Evolutionary conservation across 805 yeast genomes (phyloP).

Genomic region (Brettanomyces bruxellensis): DNA sequence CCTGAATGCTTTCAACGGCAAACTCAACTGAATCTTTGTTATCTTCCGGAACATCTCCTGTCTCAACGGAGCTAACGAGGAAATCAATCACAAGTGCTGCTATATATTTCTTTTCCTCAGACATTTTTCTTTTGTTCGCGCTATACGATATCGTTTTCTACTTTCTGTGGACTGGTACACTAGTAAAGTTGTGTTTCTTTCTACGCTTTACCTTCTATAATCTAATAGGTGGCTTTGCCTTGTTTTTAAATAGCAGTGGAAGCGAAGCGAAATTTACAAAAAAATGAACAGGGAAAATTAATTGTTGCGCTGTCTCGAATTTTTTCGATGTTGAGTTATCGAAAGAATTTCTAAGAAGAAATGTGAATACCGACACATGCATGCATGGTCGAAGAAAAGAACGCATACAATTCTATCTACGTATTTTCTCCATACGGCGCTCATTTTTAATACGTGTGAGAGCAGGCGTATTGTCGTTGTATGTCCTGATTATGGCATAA

Average conservation of each 20-base stretch:
- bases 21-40: constrained; percentile 85
- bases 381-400: too few species aligned
- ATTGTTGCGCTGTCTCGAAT: too few species aligned
- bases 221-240: neutral
- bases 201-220: neutral
- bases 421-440: too few species aligned
- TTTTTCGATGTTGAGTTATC: too few species aligned
- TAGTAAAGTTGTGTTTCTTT: neutral
- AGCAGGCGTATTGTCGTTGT: too few species aligned
- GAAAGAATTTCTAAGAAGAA: too few species aligned
- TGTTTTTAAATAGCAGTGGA: too few species aligned
- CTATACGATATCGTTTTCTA: neutral
- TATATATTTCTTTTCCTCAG: constrained; percentile 39
- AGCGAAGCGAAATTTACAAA: too few species aligned
- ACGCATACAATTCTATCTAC: too few species aligned
- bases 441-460: too few species aligned
- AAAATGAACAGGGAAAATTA: neutral
- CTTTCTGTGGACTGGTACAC: neutral
- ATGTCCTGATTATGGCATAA: too few species aligned
- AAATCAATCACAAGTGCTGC: constrained; percentile 72
- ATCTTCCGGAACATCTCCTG: constrained; percentile 65
- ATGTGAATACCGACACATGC: too few species aligned
- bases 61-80: constrained; percentile 47
- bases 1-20: constrained; percentile 87
- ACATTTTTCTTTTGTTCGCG: neutral